These are phyloP conservation scores for Shiraia bambusicola DNA, from an alignment of 2,329 filamentous ascomycete species.

Conservation along the genomic window DNA sequence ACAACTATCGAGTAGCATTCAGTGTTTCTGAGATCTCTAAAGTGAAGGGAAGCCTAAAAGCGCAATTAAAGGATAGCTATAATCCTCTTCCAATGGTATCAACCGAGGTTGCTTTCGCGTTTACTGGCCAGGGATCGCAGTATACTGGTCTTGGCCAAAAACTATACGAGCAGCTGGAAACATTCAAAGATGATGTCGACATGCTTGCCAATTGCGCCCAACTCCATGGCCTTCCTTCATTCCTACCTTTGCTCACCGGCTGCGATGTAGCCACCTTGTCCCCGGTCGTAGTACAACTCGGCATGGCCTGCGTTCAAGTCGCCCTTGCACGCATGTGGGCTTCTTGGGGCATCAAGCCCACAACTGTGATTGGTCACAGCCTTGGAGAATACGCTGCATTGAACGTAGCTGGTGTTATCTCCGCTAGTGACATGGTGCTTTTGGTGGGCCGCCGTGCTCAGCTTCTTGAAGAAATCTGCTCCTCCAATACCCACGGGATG, in stretches of 20 bases:
- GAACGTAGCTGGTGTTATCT: constrained; percentile 69
- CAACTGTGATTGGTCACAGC: constrained; percentile 58
- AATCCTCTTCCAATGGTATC: constrained; percentile 56
- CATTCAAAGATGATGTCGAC: constrained; percentile 53
- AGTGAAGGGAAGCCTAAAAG: constrained; percentile 49
- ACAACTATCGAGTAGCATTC: constrained; percentile 55
- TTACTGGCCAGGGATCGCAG: constrained; percentile 56
- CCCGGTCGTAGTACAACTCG: constrained; percentile 55
- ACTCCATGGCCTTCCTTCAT: constrained; percentile 52
- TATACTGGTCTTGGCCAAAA: constrained; percentile 55
- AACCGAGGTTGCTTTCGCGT: constrained; percentile 54
- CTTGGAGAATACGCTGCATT: constrained; percentile 75
- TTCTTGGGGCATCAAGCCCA: constrained; percentile 57
- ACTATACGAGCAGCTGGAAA: constrained; percentile 51
- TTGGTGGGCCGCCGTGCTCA: constrained; percentile 69
- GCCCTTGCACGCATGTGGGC: constrained; percentile 56
- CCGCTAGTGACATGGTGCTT: constrained; percentile 69
- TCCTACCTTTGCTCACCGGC: constrained; percentile 52
- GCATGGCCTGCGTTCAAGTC: constrained; percentile 56
- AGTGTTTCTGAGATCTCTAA: constrained; percentile 51
- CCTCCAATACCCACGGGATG: constrained; percentile 67
- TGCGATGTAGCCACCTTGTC: constrained; percentile 53
- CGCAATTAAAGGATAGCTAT: constrained; percentile 53
- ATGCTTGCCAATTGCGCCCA: constrained; percentile 51
- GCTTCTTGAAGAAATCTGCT: constrained; percentile 66